Evolutionary conservation across 352 stramenopile species (phyloP).

Genomic region (Phytopythium litorale): DNA sequence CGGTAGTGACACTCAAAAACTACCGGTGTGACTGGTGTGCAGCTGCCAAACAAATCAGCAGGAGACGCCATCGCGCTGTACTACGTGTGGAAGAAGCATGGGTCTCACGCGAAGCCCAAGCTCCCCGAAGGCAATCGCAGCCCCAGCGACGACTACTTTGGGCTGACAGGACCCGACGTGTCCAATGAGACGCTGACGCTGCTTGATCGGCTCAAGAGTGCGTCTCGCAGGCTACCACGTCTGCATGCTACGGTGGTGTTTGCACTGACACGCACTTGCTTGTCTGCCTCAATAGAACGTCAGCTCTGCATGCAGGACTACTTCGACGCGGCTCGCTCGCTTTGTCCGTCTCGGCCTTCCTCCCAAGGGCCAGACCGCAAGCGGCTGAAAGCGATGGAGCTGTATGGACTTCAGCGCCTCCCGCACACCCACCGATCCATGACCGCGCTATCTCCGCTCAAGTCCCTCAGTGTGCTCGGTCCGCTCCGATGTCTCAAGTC

Average conservation of each 20-base stretch:
- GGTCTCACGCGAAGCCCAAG: slow-evolving; percentile 32
- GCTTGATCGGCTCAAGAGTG: slow-evolving; percentile 56
- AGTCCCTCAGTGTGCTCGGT: slow-evolving; percentile 42
- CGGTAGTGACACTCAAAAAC: neutral
- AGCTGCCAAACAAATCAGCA: slow-evolving; percentile 62
- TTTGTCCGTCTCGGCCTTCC: slow-evolving; percentile 36
- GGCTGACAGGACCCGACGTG: slow-evolving; percentile 48
- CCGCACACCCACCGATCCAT: slow-evolving; percentile 45
- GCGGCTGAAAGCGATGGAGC: slow-evolving; percentile 37
- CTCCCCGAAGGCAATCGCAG: slow-evolving; percentile 22
- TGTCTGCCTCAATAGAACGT: slow-evolving; percentile 28
- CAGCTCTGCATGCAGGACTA: slow-evolving; percentile 68
- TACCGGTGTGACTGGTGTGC: neutral
- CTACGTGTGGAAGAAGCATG: slow-evolving; percentile 87
- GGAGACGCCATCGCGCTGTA: slow-evolving; percentile 77
- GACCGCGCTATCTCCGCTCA: slow-evolving; percentile 41
- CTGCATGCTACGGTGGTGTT: neutral
- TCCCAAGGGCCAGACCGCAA: slow-evolving; percentile 41
- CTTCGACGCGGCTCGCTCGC: slow-evolving; percentile 46
- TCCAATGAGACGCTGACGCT: slow-evolving; percentile 54
- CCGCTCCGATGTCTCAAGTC: slow-evolving; percentile 6
- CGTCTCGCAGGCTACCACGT: neutral
- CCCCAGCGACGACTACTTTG: slow-evolving; percentile 41
- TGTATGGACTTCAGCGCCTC: slow-evolving; percentile 52
- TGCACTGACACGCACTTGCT: neutral